Percentiles rank a stretch among this genome's conserved stretches.
These are phyloP conservation scores for Hericium erinaceus DNA, from an alignment of 768 basidiomycete species.

Conservation along the genomic window DNA sequence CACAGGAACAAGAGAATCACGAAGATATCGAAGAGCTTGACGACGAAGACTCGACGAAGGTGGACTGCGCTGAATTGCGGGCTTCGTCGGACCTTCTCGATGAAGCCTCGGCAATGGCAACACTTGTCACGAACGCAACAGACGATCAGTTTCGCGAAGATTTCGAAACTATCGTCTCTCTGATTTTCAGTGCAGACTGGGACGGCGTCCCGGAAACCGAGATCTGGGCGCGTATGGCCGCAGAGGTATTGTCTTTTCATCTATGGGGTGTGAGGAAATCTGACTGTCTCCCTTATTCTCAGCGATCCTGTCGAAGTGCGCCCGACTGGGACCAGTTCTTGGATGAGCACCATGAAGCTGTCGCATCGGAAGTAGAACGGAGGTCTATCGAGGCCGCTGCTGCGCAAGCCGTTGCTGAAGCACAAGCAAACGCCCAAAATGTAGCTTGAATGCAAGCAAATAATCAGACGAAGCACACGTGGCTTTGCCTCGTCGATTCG, in stretches of 20 bases:
- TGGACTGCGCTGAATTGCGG: no score
- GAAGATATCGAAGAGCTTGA: constrained; percentile 3
- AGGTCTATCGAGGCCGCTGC: neutral
- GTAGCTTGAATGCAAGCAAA: no score
- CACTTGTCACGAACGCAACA: constrained; percentile 4
- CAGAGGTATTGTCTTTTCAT: neutral
- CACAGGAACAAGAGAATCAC: neutral
- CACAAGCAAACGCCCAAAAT: no score
- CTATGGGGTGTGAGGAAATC: neutral
- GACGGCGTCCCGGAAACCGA: neutral
- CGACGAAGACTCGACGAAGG: no score
- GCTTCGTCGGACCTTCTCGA: neutral
- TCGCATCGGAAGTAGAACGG: constrained; percentile 1
- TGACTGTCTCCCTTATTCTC: neutral
- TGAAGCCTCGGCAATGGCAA: neutral
- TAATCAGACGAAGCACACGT: no score
- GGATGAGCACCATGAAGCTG: constrained; percentile 1
- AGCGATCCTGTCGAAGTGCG: neutral
- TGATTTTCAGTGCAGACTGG: neutral
- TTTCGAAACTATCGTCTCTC: neutral
- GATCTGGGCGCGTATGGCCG: neutral
- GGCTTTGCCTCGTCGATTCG: no score
- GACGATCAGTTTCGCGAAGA: neutral
- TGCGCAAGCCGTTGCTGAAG: no score
- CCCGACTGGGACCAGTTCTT: constrained; percentile 2